Evolutionary conservation across 495 filamentous ascomycete species (phyloP), one percentile per base, ranked within the genome.

Genomic region (Tuber aestivum): DNA sequence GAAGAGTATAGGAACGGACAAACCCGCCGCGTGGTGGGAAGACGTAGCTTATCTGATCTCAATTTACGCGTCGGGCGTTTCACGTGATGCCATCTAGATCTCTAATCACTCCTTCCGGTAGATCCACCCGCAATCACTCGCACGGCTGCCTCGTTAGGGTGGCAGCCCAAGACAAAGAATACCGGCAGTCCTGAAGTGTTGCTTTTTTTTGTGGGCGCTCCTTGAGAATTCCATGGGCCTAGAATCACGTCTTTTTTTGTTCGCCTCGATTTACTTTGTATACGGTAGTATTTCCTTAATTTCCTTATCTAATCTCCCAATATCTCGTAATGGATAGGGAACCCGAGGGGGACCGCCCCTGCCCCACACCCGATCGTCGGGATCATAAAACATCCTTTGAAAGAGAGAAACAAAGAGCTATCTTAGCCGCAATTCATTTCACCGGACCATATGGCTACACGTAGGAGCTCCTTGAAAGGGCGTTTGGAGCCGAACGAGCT

Each of bases 31-130:
- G 27, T 18, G 32, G 73, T 32, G 72, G 32, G 74, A 45, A 72
- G 56, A 70, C 56, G 50, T n/a, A 44, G 72, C 69, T 78, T 78
- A 78, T 78, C 74, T 48, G 77, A 75, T 79, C 73, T 41, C 45
- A 79, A 79, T 79, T 75, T 75, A 79, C 78, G 78, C 78, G 78
- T 75, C 72, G 14, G 4, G 6, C 21, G 3, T 1, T 65, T 35
- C 78, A 79, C 78, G 78, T 79, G 78, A 76, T 73, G 56, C 8
- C 56, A 65, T 65, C 27, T 35, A 35, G 56, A 35, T 65, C 56
- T 65, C 32, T 18, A 16, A 65, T 65, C 14, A 65, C 32, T 56
- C 48, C 38, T n/a, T n/a, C 12, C 12, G 0, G 18, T 18, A 32
- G 56, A 65, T 65, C 27, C 56, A 65, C 56, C 56, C 27, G 27